Evolutionary conservation across 73 alveolate genomes (phyloP), one percentile per base, ranked within the genome.

Genomic region (Paramecium primaurelia): DNA sequence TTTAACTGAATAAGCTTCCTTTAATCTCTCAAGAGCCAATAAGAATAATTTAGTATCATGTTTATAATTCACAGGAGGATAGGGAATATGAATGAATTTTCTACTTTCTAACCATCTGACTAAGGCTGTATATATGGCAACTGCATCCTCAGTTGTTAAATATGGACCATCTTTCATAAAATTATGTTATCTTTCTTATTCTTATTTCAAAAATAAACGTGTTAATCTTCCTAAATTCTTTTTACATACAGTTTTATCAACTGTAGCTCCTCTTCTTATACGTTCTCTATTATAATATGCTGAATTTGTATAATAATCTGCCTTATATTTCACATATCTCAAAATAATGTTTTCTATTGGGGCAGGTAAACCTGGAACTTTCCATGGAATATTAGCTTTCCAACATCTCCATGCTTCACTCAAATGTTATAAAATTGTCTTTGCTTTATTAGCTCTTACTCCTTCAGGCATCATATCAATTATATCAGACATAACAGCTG

Each of bases 381-480:
- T 98, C 99, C 99, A 99, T 0, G 99, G 99, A 51, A 99, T 99
- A 95, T 99, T 99, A 12, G 99, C 99, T 95, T 99, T 99, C 99
- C 99, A 99, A 92, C 99, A 99, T 88, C 99, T 94, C 99, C 99
- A 99, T 59, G 99, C 99, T 86, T 99, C 99, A 84, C 99, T 94
- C 85, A 99, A 94, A 94, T 99, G 99, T 95, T 99, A 98, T 95
- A 99, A 88, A 80, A 99, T 99, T 45, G 99, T 99, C 86, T 99
- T 96, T 7, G 99, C 97, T 93, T 99, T 99, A 95, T 99, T 99
- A 10, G 99, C 99, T 88, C 98, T 98, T 42, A 99, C 99, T 58
- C 99, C 99, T 94, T 99, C 99, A 10, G 99, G 99, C 99, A 99
- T 99, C 99, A 99, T 99, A 95, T 99, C 99, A 45, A 95, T 95